phyloP scores from a whole-genome alignment of 2,329 filamentous ascomycete species.

The Alternaria novae-zelandiae region DNA sequence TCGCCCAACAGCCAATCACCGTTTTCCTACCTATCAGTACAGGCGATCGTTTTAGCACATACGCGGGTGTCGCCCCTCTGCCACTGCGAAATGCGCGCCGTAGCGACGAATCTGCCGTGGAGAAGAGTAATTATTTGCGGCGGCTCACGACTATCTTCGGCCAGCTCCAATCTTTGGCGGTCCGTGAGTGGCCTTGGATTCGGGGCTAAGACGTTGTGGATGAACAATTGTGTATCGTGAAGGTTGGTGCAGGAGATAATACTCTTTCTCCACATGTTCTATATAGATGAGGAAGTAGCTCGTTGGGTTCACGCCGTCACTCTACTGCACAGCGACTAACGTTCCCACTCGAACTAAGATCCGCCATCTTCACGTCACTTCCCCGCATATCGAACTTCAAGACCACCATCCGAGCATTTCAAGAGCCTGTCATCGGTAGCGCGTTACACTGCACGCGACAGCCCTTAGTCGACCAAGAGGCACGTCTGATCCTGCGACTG shows the following conservation, averaged over 20 bases:
- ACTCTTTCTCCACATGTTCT: slow-evolving; percentile 13
- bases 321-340: slow-evolving; percentile 11
- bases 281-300: slow-evolving; percentile 15
- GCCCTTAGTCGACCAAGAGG: slow-evolving; percentile 1
- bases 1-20: slow-evolving; percentile 32
- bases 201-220: slow-evolving; percentile 24
- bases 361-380: slow-evolving; percentile 19
- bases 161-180: slow-evolving; percentile 35
- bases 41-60: slow-evolving; percentile 38
- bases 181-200: slow-evolving; percentile 19
- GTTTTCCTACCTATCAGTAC: slow-evolving; percentile 30
- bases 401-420: slow-evolving; percentile 16
- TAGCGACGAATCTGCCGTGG: slow-evolving; percentile 27
- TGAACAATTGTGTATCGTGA: slow-evolving; percentile 38
- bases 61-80: slow-evolving; percentile 25
- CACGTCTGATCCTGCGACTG: slow-evolving; percentile 6
- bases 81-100: slow-evolving; percentile 21
- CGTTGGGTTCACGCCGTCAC: slow-evolving; percentile 5
- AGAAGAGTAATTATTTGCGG: slow-evolving; percentile 31
- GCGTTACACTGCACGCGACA: slow-evolving; percentile 16
- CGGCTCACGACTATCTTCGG: slow-evolving; percentile 37
- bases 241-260: slow-evolving; percentile 35
- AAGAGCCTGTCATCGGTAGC: slow-evolving; percentile 18
- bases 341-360: slow-evolving; percentile 1
- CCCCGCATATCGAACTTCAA: slow-evolving; percentile 24